Evolutionary conservation across 768 basidiomycete genomes (phyloP), one percentile per base, ranked within the genome.

Genomic region (Rhodotorula babjevae): DNA sequence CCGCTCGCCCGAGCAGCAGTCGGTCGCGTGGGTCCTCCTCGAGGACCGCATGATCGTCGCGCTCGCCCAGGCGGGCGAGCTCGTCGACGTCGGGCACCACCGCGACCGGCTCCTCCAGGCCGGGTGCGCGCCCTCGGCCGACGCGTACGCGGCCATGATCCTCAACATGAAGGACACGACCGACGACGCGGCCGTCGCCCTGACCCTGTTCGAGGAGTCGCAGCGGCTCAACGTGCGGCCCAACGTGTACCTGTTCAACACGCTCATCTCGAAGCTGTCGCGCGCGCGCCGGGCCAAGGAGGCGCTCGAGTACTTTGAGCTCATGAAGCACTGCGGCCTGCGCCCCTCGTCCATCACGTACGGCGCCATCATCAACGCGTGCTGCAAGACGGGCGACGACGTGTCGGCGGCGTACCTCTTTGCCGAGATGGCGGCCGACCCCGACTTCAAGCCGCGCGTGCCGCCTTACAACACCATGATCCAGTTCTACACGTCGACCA

Each of bases 391-490:
- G 6, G 96, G 96, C 3, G 93, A 98, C 79, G 86, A 87, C 12
- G 82, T 83, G 8, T 87, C 90, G 0, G 96, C 96, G 11, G 91
- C 91, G 80, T 82, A 84, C 16, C 82, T 96, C 58, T 99, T 96
- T 82, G 79, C 82, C 67, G 93, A 97, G 83, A 98, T 99, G 96
- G 80, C 84, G 0, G 74, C 81, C 57, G 84, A 87, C 70, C 83
- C 81, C 49, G 89, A 88, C 76, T 97, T 93, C 84, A 89, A 85
- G 82, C 89, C 94, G 16, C 85, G 93, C 14, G 88, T 96, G 1
- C 96, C 95, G 29, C 95, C 95, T 1, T 99, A 88, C 85, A 99
- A 99, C 83, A 93, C 90, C 47, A 96, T 99, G 93, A 97, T 99
- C 87, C 96, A 99, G 80, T 84, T 95, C 77, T 93, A 92, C 82